Evolutionary conservation across 177 flowering plant genomes (phyloP).

Genomic region (Telopea speciosissima): DNA sequence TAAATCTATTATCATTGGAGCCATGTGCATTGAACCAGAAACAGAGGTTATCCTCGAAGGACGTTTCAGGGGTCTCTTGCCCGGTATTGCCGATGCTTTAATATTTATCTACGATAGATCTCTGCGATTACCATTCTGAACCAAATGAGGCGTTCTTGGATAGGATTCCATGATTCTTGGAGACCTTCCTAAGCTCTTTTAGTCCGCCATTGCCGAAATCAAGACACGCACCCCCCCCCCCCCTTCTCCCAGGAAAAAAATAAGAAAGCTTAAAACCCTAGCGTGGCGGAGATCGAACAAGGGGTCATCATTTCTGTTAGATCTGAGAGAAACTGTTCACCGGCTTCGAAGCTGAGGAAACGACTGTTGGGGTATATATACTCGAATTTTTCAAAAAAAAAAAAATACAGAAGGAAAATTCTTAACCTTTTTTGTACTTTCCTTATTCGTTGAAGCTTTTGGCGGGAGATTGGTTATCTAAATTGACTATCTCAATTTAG

Average conservation of each 20-base stretch:
- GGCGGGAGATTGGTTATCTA: too few relatives aligned
- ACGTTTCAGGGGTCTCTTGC: background rate
- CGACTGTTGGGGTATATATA: too few relatives aligned
- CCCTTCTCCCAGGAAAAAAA: too few relatives aligned
- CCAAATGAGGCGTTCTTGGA: background rate
- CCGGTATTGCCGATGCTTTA: background rate
- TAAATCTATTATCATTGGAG: background rate
- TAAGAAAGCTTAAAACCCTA: conserved; percentile 7
- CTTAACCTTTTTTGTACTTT: too few relatives aligned
- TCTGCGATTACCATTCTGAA: background rate
- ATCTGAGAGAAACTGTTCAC: too few relatives aligned
- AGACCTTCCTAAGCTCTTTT: conserved; percentile 7
- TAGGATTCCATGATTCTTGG: background rate
- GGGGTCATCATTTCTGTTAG: background rate
- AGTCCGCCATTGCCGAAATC: conserved; percentile 5
- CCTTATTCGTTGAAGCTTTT: too few relatives aligned
- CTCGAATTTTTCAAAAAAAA: too few relatives aligned
- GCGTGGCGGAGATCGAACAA: background rate
- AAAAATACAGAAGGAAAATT: too few relatives aligned
- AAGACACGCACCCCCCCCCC: background rate
- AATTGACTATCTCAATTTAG: too few relatives aligned
- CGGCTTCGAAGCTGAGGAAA: too few relatives aligned
- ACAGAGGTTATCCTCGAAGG: background rate
- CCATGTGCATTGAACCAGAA: too few relatives aligned
- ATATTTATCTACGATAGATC: background rate